phyloP scores from a whole-genome alignment of 2,329 filamentous ascomycete species.

The Helotiales sp. region DNA sequence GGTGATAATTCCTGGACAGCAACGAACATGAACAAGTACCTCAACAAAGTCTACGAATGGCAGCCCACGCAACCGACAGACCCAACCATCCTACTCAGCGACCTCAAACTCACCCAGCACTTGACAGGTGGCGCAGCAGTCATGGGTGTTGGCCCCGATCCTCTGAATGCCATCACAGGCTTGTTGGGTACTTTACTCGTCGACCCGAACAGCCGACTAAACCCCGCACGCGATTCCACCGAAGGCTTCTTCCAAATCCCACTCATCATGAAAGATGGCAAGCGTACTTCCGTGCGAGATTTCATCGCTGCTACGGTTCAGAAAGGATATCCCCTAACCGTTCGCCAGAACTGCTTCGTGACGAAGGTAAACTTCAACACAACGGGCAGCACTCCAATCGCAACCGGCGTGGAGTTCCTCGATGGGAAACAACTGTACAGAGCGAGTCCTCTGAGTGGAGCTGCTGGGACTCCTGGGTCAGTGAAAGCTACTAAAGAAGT shows the following conservation, averaged over 20 bases:
- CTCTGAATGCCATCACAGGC: background rate
- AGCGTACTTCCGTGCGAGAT: slow-evolving; percentile 10
- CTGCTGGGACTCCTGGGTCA: slow-evolving; percentile 41
- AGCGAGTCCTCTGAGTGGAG: slow-evolving; percentile 43
- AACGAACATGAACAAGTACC: slow-evolving; percentile 35
- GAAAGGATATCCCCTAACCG: slow-evolving; percentile 29
- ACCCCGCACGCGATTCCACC: slow-evolving; percentile 13
- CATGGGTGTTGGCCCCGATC: slow-evolving; percentile 6
- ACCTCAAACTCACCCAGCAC: slow-evolving; percentile 24
- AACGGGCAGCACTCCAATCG: slow-evolving; percentile 41
- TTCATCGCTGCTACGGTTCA: slow-evolving; percentile 16
- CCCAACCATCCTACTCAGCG: slow-evolving; percentile 23
- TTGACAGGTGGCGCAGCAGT: slow-evolving; percentile 8
- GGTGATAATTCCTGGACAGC: slow-evolving; percentile 36
- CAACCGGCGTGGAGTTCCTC: slow-evolving; percentile 51
- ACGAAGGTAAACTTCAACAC: slow-evolving; percentile 49
- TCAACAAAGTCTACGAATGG: slow-evolving; percentile 27
- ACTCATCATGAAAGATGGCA: slow-evolving; percentile 12
- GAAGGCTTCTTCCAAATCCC: slow-evolving; percentile 20
- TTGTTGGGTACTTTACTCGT: background rate
- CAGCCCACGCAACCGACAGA: slow-evolving; percentile 13
- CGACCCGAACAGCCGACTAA: slow-evolving; percentile 16
- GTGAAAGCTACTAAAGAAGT: slow-evolving; percentile 47
- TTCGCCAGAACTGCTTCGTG: slow-evolving; percentile 41
- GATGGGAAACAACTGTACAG: slow-evolving; percentile 50